Evolutionary conservation across 208 protist species (phyloP).

Genomic region (Tritrichomonas musculus): DNA sequence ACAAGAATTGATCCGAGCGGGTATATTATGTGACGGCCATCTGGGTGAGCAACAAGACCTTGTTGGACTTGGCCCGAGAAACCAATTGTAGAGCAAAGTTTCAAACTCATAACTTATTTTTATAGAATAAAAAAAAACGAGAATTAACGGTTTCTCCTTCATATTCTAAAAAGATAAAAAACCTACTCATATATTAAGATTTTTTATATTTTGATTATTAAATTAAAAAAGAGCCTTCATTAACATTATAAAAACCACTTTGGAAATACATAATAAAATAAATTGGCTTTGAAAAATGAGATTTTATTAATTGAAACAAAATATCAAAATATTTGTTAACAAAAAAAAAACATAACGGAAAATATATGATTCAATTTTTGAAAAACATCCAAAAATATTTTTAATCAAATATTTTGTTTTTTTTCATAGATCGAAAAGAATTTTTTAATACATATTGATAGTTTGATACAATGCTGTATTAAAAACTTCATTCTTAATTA

Average conservation of each 20-base stretch:
- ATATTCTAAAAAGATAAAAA: too few relatives aligned
- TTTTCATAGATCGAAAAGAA: not conserved
- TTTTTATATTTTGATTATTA: too few relatives aligned
- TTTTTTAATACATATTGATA: not conserved
- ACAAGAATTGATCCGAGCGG: slow-evolving; percentile 74
- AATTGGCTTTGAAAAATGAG: too few relatives aligned
- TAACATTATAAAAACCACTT: too few relatives aligned
- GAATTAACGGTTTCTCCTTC: not conserved
- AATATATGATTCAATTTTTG: not conserved
- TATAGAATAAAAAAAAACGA: not conserved
- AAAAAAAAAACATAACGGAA: not conserved
- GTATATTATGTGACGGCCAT: slow-evolving; percentile 74
- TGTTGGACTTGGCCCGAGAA: slow-evolving; percentile 58
- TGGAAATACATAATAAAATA: too few relatives aligned
- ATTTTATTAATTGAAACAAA: too few relatives aligned
- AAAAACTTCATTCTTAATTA: not conserved
- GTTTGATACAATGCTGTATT: not conserved
- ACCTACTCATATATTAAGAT: too few relatives aligned
- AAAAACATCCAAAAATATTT: not conserved
- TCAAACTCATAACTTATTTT: not conserved
- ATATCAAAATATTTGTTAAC: not conserved
- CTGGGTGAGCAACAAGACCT: slow-evolving; percentile 71
- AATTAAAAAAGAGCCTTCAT: too few relatives aligned
- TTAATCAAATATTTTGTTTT: not conserved
- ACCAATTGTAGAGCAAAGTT: slow-evolving; percentile 33